Percentiles rank a stretch among this genome's conserved stretches.
phyloP scores from a whole-genome alignment of 2,329 filamentous ascomycete genomes.

The Parafenestella ontariensis region DNA sequence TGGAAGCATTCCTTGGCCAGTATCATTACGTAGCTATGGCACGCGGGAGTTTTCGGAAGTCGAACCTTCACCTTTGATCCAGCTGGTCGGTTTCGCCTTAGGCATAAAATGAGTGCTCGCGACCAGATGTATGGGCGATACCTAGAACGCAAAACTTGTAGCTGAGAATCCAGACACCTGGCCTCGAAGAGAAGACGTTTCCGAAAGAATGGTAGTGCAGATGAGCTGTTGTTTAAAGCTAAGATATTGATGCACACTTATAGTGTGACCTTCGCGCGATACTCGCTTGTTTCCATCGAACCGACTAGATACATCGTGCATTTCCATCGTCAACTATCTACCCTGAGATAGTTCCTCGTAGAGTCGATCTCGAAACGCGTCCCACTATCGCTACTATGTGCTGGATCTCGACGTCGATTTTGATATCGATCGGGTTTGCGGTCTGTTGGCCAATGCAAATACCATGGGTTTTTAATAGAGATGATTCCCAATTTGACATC shows the following conservation, averaged over 20 bases:
- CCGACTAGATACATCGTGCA: no score
- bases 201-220: slow-evolving; percentile 70
- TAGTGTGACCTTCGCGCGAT: no score
- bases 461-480: no score
- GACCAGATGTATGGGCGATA: slow-evolving; percentile 10
- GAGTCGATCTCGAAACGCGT: no score
- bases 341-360: no score
- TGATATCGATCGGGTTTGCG: no score
- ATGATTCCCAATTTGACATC: no score
- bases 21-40: slow-evolving; percentile 74
- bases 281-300: no score
- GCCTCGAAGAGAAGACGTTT: slow-evolving; percentile 71
- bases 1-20: slow-evolving; percentile 25
- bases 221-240: slow-evolving; percentile 89
- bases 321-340: no score
- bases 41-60: slow-evolving; percentile 73
- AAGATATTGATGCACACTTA: slow-evolving; percentile 32
- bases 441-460: no score
- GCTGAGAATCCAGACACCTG: slow-evolving; percentile 60
- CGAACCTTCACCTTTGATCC: slow-evolving; percentile 81
- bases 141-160: slow-evolving; percentile 17
- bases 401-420: no score
- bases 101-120: slow-evolving; percentile 76
- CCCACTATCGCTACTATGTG: no score
- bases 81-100: slow-evolving; percentile 77